Percentiles rank a stretch among this genome's conserved stretches.
phyloP scores from a whole-genome alignment of 78 protist genomes.

The Dictyostelium firmibasis region DNA sequence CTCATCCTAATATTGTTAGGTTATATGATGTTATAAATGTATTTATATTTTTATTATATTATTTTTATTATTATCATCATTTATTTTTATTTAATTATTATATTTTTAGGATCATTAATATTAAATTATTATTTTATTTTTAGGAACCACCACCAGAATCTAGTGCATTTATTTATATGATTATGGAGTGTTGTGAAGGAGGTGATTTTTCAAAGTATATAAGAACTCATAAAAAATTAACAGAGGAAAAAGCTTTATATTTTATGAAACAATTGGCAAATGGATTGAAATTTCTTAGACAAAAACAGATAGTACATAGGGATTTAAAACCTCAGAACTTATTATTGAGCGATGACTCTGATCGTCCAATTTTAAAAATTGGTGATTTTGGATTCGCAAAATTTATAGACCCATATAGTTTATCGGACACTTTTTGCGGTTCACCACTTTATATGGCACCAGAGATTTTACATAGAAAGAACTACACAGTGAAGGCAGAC shows the following conservation, averaged over 20 bases:
- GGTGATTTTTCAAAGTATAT: conserved; percentile 82
- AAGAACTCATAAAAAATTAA: conserved; percentile 35
- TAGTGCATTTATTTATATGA: conserved; percentile 66
- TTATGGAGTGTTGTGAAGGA: conserved; percentile 87
- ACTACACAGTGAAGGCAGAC: conserved; percentile 88
- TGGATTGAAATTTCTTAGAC: conserved; percentile 50
- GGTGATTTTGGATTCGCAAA: conserved; percentile 90
- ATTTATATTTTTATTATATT: background rate
- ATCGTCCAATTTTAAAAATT: conserved; percentile 70
- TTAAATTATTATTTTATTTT: too few relatives aligned
- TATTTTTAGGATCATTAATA: too few relatives aligned
- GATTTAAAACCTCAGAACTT: conserved; percentile 90
- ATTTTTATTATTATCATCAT: background rate
- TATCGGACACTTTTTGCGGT: conserved; percentile 77
- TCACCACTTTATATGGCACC: conserved; percentile 85
- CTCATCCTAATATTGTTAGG: conserved; percentile 81
- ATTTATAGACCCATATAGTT: conserved; percentile 42
- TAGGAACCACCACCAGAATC: conserved; percentile 32
- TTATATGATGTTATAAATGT: conserved; percentile 74
- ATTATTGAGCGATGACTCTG: conserved; percentile 44
- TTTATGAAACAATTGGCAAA: conserved; percentile 78
- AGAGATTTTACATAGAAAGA: conserved; percentile 59
- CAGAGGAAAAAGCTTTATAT: conserved; percentile 39
- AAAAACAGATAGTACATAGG: conserved; percentile 79
- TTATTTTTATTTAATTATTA: background rate